A percentile compares a stretch with the other conserved stretches of the same genome.
phyloP scores from a whole-genome alignment of 2,329 filamentous ascomycete species.

The Thelonectria rubi region DNA sequence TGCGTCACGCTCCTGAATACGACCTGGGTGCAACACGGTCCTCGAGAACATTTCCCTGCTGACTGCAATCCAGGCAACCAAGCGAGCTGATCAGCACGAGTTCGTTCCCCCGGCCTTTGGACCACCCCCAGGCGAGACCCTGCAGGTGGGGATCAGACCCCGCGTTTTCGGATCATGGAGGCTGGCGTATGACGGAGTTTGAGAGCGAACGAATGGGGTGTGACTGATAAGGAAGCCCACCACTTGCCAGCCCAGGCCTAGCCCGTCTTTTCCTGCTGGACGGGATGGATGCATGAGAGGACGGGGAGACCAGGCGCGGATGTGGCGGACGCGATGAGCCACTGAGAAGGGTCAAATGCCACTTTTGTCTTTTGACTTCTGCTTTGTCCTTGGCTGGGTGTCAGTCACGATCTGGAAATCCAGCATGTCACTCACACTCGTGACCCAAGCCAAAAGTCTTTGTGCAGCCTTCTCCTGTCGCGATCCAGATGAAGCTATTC shows the following conservation, averaged over 20 bases:
- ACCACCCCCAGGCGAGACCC: conserved; percentile 25
- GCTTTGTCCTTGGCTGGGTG: conserved; percentile 8
- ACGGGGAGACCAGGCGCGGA: conserved; percentile 15
- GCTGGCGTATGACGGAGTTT: conserved; percentile 36
- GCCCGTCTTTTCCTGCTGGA: conserved; percentile 3
- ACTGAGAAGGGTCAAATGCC: conserved; percentile 5
- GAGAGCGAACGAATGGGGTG: conserved; percentile 37
- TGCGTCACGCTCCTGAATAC: conserved; percentile 6
- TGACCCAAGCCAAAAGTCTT: conserved; percentile 16
- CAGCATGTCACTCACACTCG: conserved; percentile 18
- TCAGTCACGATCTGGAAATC: conserved; percentile 9
- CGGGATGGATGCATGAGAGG: neutral
- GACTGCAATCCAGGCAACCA: conserved; percentile 14
- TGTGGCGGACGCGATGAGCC: conserved; percentile 14
- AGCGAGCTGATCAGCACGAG: conserved; percentile 13
- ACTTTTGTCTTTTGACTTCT: neutral
- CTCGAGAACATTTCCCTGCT: conserved; percentile 2
- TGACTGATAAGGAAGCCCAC: conserved; percentile 36
- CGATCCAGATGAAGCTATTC: conserved; percentile 14
- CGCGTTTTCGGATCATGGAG: conserved; percentile 37
- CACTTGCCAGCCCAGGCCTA: conserved; percentile 10
- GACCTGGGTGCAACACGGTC: conserved; percentile 5
- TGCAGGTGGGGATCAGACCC: conserved; percentile 41
- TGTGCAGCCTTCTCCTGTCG: conserved; percentile 18
- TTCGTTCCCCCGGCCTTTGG: neutral